Evolutionary conservation across 495 filamentous ascomycete genomes (phyloP).

Genomic region (Annulohypoxylon nitens): DNA sequence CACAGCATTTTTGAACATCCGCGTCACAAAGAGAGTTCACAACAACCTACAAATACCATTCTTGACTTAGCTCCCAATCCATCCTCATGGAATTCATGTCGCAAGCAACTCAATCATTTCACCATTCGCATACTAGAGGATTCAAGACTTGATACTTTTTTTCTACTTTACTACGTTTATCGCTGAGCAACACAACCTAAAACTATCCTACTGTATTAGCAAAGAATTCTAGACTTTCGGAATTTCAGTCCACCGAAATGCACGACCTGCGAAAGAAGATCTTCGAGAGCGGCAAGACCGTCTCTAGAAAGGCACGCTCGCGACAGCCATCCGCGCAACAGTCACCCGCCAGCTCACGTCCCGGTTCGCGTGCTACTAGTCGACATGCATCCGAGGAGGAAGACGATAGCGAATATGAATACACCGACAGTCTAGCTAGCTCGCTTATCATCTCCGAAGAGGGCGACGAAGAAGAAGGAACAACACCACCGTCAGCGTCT

Average conservation of each 20-base stretch:
- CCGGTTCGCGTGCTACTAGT: slow-evolving; percentile 71
- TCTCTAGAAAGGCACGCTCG: slow-evolving; percentile 89
- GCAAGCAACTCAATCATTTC: slow-evolving; percentile 36
- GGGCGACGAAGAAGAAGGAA: slow-evolving; percentile 60
- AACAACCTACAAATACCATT: neutral
- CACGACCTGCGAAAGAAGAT: slow-evolving; percentile 85
- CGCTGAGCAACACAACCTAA: neutral
- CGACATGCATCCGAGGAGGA: slow-evolving; percentile 85
- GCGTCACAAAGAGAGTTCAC: slow-evolving; percentile 31
- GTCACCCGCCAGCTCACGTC: slow-evolving; percentile 62
- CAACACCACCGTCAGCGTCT: slow-evolving; percentile 65
- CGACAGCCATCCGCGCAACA: slow-evolving; percentile 73
- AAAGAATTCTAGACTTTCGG: slow-evolving; percentile 12
- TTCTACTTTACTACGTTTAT: neutral
- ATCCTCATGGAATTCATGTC: slow-evolving; percentile 55
- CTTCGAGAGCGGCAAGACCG: slow-evolving; percentile 86
- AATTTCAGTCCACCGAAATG: slow-evolving; percentile 63
- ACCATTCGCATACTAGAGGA: slow-evolving; percentile 44
- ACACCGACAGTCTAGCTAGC: slow-evolving; percentile 59
- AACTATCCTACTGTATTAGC: slow-evolving; percentile 5
- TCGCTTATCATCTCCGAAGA: slow-evolving; percentile 66
- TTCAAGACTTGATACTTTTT: slow-evolving; percentile 50
- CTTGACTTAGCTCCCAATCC: slow-evolving; percentile 7
- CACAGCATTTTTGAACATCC: slow-evolving; percentile 10
- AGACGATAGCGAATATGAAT: slow-evolving; percentile 64